Evolutionary conservation across 2,329 filamentous ascomycete species (phyloP).

Genomic region (Cordyceps javanica): DNA sequence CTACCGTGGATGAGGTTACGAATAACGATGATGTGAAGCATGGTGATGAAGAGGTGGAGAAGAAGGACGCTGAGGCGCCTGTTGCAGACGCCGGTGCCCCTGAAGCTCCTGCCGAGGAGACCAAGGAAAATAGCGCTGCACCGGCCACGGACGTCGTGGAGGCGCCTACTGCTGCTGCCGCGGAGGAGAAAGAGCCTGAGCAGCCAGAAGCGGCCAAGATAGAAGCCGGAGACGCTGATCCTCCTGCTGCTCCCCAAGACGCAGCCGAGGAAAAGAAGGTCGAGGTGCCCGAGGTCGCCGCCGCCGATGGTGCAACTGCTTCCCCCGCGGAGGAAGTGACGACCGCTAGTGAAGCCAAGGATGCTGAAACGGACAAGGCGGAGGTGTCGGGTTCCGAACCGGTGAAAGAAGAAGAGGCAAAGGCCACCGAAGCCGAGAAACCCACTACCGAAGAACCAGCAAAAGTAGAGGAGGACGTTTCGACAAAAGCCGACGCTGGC

Average conservation of each 20-base stretch:
- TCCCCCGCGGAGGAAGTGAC: not conserved
- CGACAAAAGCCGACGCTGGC: slow-evolving; percentile 7
- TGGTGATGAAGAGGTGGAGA: not conserved
- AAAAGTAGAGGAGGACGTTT: not conserved
- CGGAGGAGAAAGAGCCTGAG: not conserved
- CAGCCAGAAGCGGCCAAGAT: not conserved
- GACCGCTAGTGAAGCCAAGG: slow-evolving; percentile 4
- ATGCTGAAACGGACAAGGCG: not conserved
- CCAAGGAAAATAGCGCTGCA: not conserved
- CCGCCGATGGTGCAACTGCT: not conserved
- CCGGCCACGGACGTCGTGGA: no score
- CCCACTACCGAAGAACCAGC: not conserved
- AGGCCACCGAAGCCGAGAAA: slow-evolving; percentile 6
- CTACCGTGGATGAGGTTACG: slow-evolving; percentile 6
- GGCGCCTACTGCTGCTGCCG: not conserved
- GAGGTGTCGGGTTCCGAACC: slow-evolving; percentile 1
- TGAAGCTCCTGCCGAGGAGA: not conserved
- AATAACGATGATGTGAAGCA: not conserved
- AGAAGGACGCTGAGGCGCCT: not conserved
- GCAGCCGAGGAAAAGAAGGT: not conserved
- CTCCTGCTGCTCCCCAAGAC: not conserved
- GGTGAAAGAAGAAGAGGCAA: not conserved
- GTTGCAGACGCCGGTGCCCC: not conserved
- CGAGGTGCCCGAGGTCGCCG: not conserved
- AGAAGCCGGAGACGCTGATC: not conserved